Percentiles rank a stretch among this genome's conserved stretches.
Evolutionary conservation across 75 land plant genomes (phyloP).

Genomic region (Larix kaempferi): DNA sequence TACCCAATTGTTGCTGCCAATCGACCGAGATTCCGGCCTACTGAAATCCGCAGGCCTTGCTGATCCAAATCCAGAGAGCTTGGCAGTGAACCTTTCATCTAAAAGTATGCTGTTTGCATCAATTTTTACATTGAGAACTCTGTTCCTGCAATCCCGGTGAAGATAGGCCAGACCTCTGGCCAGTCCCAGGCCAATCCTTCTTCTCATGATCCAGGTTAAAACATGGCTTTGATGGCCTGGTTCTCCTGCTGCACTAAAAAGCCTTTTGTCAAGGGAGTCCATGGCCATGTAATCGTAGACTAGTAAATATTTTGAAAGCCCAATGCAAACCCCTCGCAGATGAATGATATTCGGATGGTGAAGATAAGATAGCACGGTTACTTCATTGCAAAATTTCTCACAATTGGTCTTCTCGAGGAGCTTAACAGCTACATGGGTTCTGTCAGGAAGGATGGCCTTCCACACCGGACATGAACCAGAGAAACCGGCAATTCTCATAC

Average conservation of each 20-base stretch:
- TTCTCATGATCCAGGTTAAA: constrained; percentile 10
- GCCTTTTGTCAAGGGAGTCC: constrained; percentile 4
- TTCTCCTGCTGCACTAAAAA: constrained; percentile 3
- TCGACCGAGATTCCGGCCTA: not conserved
- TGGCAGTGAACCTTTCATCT: constrained; percentile 13
- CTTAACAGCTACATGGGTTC: constrained; percentile 4
- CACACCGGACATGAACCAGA: not conserved
- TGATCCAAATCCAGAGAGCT: constrained; percentile 8
- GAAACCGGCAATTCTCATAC: not conserved
- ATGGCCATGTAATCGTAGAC: constrained; percentile 10
- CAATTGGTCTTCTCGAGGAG: not conserved
- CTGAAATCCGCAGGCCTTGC: not conserved
- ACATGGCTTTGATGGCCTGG: constrained; percentile 12
- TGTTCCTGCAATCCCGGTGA: constrained; percentile 9
- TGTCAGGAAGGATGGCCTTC: constrained; percentile 14
- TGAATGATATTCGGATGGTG: constrained; percentile 13
- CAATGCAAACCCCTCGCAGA: constrained; percentile 4
- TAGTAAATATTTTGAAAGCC: not conserved
- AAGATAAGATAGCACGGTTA: not conserved
- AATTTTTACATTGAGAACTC: constrained; percentile 1
- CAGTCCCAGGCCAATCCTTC: not conserved
- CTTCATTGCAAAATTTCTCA: constrained; percentile 9
- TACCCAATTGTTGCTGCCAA: not conserved
- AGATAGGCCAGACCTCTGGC: constrained; percentile 6
- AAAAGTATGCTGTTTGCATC: constrained; percentile 6